Base-by-base conservation (phyloP, 2,329 filamentous ascomycete genomes). In the Fusarium sp. region DNA sequence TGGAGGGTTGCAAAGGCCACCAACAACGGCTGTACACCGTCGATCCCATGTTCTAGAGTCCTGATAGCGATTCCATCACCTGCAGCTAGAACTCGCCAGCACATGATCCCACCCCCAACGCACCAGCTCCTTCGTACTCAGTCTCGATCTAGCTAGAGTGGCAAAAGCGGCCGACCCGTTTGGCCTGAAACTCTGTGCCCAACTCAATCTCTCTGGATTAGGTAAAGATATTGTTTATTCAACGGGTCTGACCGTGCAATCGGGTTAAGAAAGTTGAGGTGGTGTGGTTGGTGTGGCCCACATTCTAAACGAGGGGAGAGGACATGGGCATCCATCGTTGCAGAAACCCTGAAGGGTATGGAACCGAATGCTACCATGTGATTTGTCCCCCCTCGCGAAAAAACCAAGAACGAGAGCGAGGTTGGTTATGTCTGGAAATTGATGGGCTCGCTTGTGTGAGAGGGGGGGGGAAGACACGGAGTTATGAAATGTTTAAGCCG, bases 141-240 rank as follows among this genome's bases (percentile, higher is more conserved):
- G 29, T 52, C 48, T 52, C 24, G 48, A 52, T 52, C 13, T 52
- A 29, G 48, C 18, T 52, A 31, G 33, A 24, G 56, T 58, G 56
- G 56, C 56, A 16, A 61, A 18, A 62, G 59, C 59, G 59, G 43
- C 43, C 59, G 59, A 13, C 33, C 29, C 27, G 29, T 61, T 61
- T 43, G 48, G 35, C 29, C 59, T 24, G 29, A 8, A 33, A 27
- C 41, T 29, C 22, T 24, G 22, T 16, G 9, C 20, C 60, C 43
- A 63, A 63, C 60, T 52, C 33, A 63, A 63, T 63, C 60, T 63
- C 60, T 29, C 20, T 22, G 20, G 16, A 63, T 63, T 52, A 63
- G 60, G 60, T 52, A 52, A 50, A 63, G 43, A 63, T 52, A 63
- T 37, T 63, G 60, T 39, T 63, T 63, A 63, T 63, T 63, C 60